A percentile compares a stretch with the other conserved stretches of the same genome.
These are phyloP conservation scores for Diutina siamensis DNA, from an alignment of 1,139 yeast genomes.

Conservation along the genomic window DNA sequence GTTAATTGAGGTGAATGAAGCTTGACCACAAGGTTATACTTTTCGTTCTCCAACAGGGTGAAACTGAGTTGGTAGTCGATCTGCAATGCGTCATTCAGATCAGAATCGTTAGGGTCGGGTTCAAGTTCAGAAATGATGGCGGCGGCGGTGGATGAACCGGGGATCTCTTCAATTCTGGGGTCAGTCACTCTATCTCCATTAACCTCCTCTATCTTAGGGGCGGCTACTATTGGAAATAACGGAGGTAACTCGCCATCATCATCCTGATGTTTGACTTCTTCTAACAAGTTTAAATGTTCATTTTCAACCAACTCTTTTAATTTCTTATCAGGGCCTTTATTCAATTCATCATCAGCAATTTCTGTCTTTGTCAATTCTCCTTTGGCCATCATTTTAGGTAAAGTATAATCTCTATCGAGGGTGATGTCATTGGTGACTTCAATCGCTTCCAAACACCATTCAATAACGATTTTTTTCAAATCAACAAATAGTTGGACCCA, in stretches of 20 bases:
- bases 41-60: background rate
- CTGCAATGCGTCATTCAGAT: background rate
- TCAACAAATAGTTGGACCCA: conserved; percentile 50
- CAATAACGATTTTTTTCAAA: conserved; percentile 36
- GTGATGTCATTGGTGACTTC: conserved; percentile 36
- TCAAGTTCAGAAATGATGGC: background rate
- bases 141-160: background rate
- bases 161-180: no score
- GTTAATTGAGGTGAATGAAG: background rate
- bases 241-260: background rate
- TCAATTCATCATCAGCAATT: conserved; percentile 21
- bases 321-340: conserved; percentile 22
- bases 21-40: background rate
- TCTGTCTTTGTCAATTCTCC: conserved; percentile 36
- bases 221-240: background rate
- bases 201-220: background rate
- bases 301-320: conserved; percentile 23
- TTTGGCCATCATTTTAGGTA: conserved; percentile 54
- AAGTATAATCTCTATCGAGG: conserved; percentile 30
- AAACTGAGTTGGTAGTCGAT: conserved; percentile 1
- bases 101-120: background rate
- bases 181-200: no score
- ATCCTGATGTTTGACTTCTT: conserved; percentile 14
- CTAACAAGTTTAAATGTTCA: conserved; percentile 31
- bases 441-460: conserved; percentile 60